Conservation (phyloP, 345 rosid genomes). For the Murraya paniculata region DNA sequence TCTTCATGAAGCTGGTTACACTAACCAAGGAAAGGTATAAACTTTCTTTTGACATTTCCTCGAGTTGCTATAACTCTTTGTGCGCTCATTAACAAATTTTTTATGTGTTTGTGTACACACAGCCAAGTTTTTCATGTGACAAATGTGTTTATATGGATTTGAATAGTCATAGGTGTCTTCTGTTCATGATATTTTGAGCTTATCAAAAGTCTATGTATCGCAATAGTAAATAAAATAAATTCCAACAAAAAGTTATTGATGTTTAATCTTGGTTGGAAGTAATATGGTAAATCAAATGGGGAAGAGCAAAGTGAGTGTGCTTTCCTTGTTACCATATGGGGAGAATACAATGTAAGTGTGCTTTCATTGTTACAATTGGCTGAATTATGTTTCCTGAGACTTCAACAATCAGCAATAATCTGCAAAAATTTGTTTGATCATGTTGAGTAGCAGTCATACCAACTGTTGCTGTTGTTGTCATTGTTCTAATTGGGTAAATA, state of each 20-base stretch:
- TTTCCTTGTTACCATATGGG: background rate
- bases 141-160: slow-evolving; percentile 1
- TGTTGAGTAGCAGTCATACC: background rate
- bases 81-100: background rate
- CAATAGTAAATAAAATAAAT: background rate
- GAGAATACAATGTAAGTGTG: background rate
- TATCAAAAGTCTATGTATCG: background rate
- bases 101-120: background rate
- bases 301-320: background rate
- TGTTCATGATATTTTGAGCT: background rate
- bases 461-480: background rate
- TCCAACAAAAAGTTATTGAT: background rate
- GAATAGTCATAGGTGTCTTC: background rate
- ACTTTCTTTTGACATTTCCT: background rate
- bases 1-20: slow-evolving; percentile 97
- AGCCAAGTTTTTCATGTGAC: background rate
- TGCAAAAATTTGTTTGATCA: background rate
- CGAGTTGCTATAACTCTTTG: background rate
- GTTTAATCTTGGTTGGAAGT: background rate
- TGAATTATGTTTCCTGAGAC: background rate
- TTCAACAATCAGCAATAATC: background rate
- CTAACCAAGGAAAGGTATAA: slow-evolving; percentile 82
- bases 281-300: background rate
- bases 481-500: background rate
- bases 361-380: background rate